A percentile compares a stretch with the other conserved stretches of the same genome.
These are phyloP conservation scores for Ceratocystis destructans DNA, from an alignment of 2,329 filamentous ascomycete species.

Conservation along the genomic window DNA sequence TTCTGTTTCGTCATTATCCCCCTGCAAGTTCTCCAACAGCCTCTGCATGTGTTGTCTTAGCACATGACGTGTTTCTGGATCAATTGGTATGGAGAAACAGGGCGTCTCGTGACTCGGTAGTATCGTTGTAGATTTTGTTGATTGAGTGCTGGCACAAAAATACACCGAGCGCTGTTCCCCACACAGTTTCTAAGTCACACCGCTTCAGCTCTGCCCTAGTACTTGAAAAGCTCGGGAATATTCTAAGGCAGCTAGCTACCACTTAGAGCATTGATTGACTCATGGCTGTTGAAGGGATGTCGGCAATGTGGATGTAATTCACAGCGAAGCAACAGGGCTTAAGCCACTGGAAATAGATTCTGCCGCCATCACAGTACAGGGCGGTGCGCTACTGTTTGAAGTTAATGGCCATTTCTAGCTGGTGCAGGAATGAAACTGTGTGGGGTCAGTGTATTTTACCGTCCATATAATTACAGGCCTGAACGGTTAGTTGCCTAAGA, in stretches of 20 bases:
- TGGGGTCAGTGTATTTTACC: too few relatives aligned
- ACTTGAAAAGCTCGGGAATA: neutral
- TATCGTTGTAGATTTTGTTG: neutral
- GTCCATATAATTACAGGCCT: neutral
- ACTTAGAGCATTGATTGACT: neutral
- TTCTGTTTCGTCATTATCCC: neutral
- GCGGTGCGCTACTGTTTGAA: neutral
- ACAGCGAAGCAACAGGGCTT: neutral
- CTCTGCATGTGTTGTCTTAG: conserved; percentile 1
- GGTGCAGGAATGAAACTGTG: too few relatives aligned
- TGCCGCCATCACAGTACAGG: neutral
- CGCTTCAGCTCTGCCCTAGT: neutral
- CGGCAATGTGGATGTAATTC: neutral
- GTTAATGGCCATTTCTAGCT: too few relatives aligned
- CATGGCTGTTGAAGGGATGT: neutral
- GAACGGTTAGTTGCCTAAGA: too few relatives aligned
- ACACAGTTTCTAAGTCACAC: neutral
- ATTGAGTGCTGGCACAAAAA: neutral
- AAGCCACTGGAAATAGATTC: neutral
- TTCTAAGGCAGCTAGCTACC: neutral
- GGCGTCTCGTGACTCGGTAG: neutral
- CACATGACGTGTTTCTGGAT: conserved; percentile 5
- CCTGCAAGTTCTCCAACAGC: neutral
- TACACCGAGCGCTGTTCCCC: neutral
- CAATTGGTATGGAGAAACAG: conserved; percentile 1